Conservation (phyloP, 2,329 filamentous ascomycete species). For the Pseudohalonectria lignicola region DNA sequence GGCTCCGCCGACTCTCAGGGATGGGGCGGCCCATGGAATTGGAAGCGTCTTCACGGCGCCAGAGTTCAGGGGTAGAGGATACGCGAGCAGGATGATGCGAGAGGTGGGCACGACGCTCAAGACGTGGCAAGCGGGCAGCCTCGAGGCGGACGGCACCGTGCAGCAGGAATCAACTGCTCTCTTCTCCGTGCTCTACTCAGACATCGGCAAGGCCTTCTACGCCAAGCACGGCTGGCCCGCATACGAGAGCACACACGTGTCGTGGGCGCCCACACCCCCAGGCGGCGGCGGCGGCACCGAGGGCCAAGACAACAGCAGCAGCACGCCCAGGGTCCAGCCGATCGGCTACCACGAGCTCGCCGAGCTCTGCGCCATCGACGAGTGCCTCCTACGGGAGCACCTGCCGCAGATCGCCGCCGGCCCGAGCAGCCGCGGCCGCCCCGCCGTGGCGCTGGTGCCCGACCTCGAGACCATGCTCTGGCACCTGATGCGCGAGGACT, state of each 20-base stretch:
- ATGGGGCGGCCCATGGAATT: constrained; percentile 60
- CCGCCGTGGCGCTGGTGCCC: constrained; percentile 56
- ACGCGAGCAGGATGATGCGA: constrained; percentile 64
- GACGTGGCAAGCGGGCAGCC: constrained; percentile 19
- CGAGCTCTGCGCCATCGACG: constrained; percentile 52
- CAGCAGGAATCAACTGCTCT: constrained; percentile 19
- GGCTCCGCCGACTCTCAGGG: constrained; percentile 13
- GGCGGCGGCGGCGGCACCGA: not conserved
- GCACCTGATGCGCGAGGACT: constrained; percentile 75
- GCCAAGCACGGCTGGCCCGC: constrained; percentile 64
- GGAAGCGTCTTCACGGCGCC: constrained; percentile 69
- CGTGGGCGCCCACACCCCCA: constrained; percentile 34
- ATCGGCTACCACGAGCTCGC: constrained; percentile 51
- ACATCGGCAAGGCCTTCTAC: constrained; percentile 80
- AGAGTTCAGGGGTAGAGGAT: constrained; percentile 58
- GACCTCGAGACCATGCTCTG: constrained; percentile 59
- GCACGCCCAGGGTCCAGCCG: constrained; percentile 16
- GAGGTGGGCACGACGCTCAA: constrained; percentile 43
- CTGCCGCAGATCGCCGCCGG: constrained; percentile 20
- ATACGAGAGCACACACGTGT: constrained; percentile 62
- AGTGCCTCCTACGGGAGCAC: constrained; percentile 43
- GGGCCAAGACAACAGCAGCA: constrained; percentile 6
- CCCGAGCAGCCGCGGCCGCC: constrained; percentile 15
- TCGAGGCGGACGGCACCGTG: not conserved
- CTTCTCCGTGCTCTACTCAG: constrained; percentile 77